Conservation (phyloP, 495 filamentous ascomycete genomes). For the Ramalina peruviana region DNA sequence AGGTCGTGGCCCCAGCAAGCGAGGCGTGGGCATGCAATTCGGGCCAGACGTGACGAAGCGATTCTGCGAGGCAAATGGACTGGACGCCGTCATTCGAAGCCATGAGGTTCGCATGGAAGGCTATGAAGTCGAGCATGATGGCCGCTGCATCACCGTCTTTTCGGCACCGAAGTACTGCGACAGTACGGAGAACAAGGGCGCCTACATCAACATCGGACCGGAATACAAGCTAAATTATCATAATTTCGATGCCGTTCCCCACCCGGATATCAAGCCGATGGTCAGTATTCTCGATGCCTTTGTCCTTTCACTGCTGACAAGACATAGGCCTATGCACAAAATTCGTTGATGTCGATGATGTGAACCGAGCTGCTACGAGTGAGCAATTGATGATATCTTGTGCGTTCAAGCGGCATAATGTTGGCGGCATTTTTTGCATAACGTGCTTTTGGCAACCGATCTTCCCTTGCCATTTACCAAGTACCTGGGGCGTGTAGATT, state of each 20-base stretch:
- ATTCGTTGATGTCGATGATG: constrained; percentile 58
- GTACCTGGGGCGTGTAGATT: too few relatives aligned
- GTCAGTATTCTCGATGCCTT: constrained; percentile 31
- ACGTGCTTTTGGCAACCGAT: background rate
- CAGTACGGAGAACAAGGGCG: constrained; percentile 92
- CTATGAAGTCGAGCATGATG: constrained; percentile 95
- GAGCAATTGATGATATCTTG: background rate
- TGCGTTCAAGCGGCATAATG: constrained; percentile 3
- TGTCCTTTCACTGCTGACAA: constrained; percentile 18
- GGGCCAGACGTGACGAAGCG: constrained; percentile 92
- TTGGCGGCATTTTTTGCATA: background rate
- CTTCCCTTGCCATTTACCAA: background rate
- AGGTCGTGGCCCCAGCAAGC: constrained; percentile 87
- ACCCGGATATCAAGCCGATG: constrained; percentile 92
- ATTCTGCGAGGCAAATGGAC: constrained; percentile 90
- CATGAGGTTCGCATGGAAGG: constrained; percentile 98
- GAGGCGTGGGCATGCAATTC: constrained; percentile 92
- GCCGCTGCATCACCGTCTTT: constrained; percentile 97
- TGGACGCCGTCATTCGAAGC: constrained; percentile 89
- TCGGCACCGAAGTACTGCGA: constrained; percentile 97
- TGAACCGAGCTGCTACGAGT: constrained; percentile 11
- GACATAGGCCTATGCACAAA: constrained; percentile 63
- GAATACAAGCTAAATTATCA: constrained; percentile 83
- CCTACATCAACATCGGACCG: constrained; percentile 92
- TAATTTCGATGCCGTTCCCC: constrained; percentile 90